These are phyloP conservation scores for Jatropha curcas DNA, from an alignment of 345 rosid species.

Conservation along the genomic window DNA sequence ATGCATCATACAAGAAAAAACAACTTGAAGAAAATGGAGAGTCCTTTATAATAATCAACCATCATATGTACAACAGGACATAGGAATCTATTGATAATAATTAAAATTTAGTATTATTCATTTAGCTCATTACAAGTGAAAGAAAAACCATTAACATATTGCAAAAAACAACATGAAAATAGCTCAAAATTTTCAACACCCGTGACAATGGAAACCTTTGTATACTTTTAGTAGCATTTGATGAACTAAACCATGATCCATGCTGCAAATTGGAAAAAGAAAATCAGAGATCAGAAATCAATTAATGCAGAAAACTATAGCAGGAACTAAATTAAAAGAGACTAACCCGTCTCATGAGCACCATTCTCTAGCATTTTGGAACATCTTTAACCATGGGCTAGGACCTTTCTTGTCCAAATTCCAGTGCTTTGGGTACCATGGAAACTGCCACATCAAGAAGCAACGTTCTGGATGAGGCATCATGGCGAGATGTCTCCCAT, in stretches of 20 bases:
- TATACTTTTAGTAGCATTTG: no score
- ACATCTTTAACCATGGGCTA: conserved; percentile 94
- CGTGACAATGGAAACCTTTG: not conserved
- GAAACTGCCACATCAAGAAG: conserved; percentile 98
- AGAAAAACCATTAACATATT: not conserved
- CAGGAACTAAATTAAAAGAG: not conserved
- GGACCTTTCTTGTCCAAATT: conserved; percentile 80
- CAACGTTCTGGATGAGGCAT: conserved; percentile 99
- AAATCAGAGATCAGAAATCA: not conserved
- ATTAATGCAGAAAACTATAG: not conserved
- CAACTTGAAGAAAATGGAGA: not conserved
- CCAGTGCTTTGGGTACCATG: conserved; percentile 93
- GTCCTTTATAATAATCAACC: not conserved
- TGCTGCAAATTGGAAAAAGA: not conserved
- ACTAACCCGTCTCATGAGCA: conserved; percentile 36
- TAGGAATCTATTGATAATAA: not conserved
- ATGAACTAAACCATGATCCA: not conserved
- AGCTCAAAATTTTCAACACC: not conserved
- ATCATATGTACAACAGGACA: not conserved
- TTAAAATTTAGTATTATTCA: conserved; percentile 5
- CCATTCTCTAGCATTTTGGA: conserved; percentile 97
- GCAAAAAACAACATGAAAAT: not conserved
- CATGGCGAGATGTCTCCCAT: conserved; percentile 95
- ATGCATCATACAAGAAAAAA: no score
- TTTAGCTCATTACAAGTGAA: not conserved